These are phyloP conservation scores for Phytopythium oedochilum DNA, from an alignment of 352 stramenopile species.

Conservation along the genomic window DNA sequence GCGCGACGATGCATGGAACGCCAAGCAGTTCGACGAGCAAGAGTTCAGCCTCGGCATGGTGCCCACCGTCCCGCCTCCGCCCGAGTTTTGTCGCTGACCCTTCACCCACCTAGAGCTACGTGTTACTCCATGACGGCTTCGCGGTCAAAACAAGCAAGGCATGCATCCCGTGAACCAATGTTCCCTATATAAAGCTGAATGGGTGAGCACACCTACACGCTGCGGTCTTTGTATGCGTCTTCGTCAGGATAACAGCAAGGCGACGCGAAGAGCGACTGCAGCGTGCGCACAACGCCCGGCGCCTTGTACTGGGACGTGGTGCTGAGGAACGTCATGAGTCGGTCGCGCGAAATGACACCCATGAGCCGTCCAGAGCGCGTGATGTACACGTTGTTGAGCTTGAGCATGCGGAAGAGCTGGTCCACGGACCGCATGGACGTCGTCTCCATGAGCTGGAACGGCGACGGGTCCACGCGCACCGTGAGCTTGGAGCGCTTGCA, in stretches of 20 bases:
- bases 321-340: slow-evolving; percentile 81
- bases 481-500: slow-evolving; percentile 61
- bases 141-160: neutral
- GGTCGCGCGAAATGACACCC: slow-evolving; percentile 70
- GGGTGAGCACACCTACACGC: neutral
- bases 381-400: slow-evolving; percentile 87
- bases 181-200: neutral
- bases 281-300: slow-evolving; percentile 43
- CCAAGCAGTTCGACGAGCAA: slow-evolving; percentile 42
- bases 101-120: neutral
- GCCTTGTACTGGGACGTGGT: slow-evolving; percentile 58
- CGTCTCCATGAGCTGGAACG: slow-evolving; percentile 83
- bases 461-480: slow-evolving; percentile 71
- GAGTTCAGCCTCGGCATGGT: slow-evolving; percentile 60
- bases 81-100: slow-evolving; percentile 40
- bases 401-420: slow-evolving; percentile 86
- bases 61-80: slow-evolving; percentile 45
- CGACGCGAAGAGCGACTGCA: slow-evolving; percentile 12
- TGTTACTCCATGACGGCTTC: neutral
- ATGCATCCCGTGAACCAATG: neutral
- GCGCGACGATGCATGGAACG: slow-evolving; percentile 62
- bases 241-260: neutral
- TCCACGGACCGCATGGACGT: slow-evolving; percentile 81
- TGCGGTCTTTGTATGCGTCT: neutral
- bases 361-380: slow-evolving; percentile 74